phyloP scores from a whole-genome alignment of 1,284 basidiomycete genomes.

The Cryptococcus jaspeensis region DNA sequence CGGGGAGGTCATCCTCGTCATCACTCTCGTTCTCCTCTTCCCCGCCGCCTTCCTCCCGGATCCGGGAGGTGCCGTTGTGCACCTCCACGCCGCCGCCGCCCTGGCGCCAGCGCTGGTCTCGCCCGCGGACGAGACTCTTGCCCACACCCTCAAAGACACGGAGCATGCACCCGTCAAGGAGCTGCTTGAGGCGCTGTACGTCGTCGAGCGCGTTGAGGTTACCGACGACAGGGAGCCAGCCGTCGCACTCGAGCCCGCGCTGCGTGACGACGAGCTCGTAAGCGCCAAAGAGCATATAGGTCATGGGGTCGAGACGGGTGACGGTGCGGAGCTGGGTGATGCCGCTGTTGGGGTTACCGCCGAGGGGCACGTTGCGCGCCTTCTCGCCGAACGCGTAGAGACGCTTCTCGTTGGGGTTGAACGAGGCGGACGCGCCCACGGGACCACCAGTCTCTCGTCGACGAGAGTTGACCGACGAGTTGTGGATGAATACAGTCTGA shows the following conservation, averaged over 20 bases:
- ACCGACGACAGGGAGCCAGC: conserved; percentile 85
- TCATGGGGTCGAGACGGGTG: conserved; percentile 85
- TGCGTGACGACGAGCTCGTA: conserved; percentile 68
- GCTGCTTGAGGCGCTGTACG: conserved; percentile 74
- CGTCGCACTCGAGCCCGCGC: conserved; percentile 78
- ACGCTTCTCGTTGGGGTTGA: conserved; percentile 64
- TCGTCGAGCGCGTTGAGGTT: conserved; percentile 76
- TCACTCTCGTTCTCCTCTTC: conserved; percentile 58
- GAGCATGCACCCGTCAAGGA: conserved; percentile 82
- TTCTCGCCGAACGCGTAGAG: conserved; percentile 86
- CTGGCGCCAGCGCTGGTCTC: conserved; percentile 30
- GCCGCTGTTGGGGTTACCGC: conserved; percentile 34
- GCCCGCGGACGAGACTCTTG: conserved; percentile 31
- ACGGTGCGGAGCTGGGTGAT: conserved; percentile 64
- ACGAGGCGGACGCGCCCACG: conserved; percentile 52
- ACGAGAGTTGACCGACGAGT: conserved; percentile 80
- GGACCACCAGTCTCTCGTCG: conserved; percentile 60
- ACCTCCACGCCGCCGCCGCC: conserved; percentile 21
- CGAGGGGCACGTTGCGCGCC: conserved; percentile 61
- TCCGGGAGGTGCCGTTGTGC: conserved; percentile 18
- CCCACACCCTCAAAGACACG: conserved; percentile 88
- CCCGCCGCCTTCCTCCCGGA: conserved; percentile 22
- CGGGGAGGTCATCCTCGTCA: conserved; percentile 57
- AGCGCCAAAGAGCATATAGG: conserved; percentile 90
- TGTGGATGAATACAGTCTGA: conserved; percentile 62